These are phyloP conservation scores for Solanum habrochaites DNA, from an alignment of 257 asterid genomes.

Conservation along the genomic window DNA sequence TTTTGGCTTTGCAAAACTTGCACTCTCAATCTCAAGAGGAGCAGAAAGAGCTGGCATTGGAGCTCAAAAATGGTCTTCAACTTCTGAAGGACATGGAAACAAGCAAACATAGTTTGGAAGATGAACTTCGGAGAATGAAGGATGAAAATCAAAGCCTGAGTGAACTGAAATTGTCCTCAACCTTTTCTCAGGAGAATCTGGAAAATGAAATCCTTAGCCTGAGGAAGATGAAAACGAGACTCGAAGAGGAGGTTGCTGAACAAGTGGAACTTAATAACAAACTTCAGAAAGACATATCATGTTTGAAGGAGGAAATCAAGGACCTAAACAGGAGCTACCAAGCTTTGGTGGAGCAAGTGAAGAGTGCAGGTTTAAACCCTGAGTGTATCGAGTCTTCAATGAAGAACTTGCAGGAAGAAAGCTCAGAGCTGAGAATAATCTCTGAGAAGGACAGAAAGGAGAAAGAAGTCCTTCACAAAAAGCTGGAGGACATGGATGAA, in stretches of 20 bases:
- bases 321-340: slow-evolving; percentile 45
- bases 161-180: slow-evolving; percentile 33
- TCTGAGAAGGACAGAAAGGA: slow-evolving; percentile 36
- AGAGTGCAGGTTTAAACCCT: slow-evolving; percentile 50
- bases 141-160: slow-evolving; percentile 48
- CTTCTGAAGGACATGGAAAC: slow-evolving; percentile 49
- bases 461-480: slow-evolving; percentile 42
- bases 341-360: slow-evolving; percentile 55
- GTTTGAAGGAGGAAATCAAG: slow-evolving; percentile 61
- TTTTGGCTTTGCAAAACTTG: slow-evolving; percentile 36
- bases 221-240: slow-evolving; percentile 59
- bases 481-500: slow-evolving; percentile 57
- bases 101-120: slow-evolving; percentile 46
- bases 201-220: slow-evolving; percentile 51
- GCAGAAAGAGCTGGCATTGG: slow-evolving; percentile 47
- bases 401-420: slow-evolving; percentile 50
- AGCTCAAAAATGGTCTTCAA: slow-evolving; percentile 49
- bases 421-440: slow-evolving; percentile 35
- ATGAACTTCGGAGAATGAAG: slow-evolving; percentile 41
- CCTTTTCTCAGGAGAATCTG: slow-evolving; percentile 45
- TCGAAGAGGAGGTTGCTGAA: slow-evolving; percentile 56
- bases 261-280: slow-evolving; percentile 37
- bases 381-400: slow-evolving; percentile 31
- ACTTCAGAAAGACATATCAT: slow-evolving; percentile 47
- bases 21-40: slow-evolving; percentile 66